Conservation (phyloP, 164 flowering plant species). For the Taxillus chinensis region DNA sequence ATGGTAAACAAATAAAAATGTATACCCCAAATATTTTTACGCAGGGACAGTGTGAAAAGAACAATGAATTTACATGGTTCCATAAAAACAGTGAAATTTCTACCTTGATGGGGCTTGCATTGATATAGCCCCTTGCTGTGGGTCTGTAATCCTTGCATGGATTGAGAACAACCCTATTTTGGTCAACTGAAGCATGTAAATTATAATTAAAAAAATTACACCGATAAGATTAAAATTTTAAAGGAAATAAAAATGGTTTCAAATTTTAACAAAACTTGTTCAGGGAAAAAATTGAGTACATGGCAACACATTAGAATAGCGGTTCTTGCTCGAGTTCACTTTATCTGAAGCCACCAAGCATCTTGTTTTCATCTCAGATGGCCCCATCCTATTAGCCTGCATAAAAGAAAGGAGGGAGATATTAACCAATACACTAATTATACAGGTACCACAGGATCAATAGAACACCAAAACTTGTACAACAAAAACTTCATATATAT, state of each 20-base stretch:
- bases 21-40: neutral
- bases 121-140: conserved; percentile 54
- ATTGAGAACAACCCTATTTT: conserved; percentile 55
- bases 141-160: conserved; percentile 40
- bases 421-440: neutral
- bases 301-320: conserved; percentile 69
- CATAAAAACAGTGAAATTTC: neutral
- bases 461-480: neutral
- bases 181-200: conserved; percentile 47
- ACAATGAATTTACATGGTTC: conserved; percentile 4
- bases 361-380: conserved; percentile 32
- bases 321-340: conserved; percentile 58
- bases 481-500: neutral
- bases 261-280: no score
- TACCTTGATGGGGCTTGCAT: conserved; percentile 78
- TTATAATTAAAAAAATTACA: neutral
- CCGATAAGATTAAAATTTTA: no score
- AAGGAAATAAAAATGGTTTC: no score
- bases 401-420: conserved; percentile 5
- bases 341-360: conserved; percentile 56
- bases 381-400: conserved; percentile 50
- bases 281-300: conserved; percentile 25
- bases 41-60: neutral
- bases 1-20: neutral
- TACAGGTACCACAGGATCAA: neutral